Base-by-base conservation (phyloP, 2,329 filamentous ascomycete genomes). In the Cercospora sp. region DNA sequence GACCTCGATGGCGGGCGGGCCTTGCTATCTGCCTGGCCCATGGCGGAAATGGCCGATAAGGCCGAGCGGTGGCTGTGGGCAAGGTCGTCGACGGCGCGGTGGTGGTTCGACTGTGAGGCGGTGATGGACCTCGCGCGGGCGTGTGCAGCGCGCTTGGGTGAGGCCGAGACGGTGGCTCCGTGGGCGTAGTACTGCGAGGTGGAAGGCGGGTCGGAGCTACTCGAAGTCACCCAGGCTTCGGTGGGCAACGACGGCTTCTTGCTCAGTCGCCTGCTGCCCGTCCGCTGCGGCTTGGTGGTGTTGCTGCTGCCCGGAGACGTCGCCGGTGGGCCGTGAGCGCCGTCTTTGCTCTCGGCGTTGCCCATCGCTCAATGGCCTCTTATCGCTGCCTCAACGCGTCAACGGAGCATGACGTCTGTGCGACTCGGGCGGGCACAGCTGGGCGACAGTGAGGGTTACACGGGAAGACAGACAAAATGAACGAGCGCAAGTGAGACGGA, bases 111-210 rank as follows among this genome's bases (percentile, higher is more conserved):
- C 26, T 70, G 70, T 60, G 67, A 66, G 36, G 71, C 68, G 60
- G 74, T 77, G 40, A 72, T 73, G 51, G 75, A 77, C 31, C 74
- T 73, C n/a, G 73, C 72, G 61, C 75, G 74, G 28, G 74, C 69
- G 67, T 75, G 73, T 9, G 63, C 18, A 23, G 30, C 26, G 42
- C 28, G 61, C 20, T 63, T n/a, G 28, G 61, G 61, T 13, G 45
- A 51, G 20, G 40, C 23, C 13, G 40, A 31, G 20, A 48, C 45
- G 42, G 60, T 62, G 40, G 60, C 18, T 20, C 31, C 58, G 57
- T 36, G 57, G 13, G 45, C 45, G 45, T 51, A 51, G 45, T 51
- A 51, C 45, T 51, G 45, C 57, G 57, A 60, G 57, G 57, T 60
- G 28, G 57, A 60, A 2, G 57, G 57, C 57, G 57, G 33, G 28